Evolutionary conservation across 2,329 filamentous ascomycete species (phyloP).

Genomic region (Cytospora piceae): DNA sequence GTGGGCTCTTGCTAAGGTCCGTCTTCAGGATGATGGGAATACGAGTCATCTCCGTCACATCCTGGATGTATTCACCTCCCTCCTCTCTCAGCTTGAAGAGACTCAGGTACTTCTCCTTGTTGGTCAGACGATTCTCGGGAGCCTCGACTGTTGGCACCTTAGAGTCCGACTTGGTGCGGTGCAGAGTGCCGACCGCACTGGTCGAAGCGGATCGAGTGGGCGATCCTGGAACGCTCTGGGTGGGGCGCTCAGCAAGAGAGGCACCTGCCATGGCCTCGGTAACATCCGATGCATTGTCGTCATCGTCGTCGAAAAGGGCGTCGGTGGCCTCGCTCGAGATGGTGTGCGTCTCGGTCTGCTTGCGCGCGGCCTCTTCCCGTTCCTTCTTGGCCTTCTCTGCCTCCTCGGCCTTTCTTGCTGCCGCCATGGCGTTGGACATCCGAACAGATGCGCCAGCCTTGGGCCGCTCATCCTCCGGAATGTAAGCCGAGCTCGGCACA

Average conservation of each 20-base stretch:
- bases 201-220: conserved; percentile 75
- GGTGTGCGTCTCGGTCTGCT: conserved; percentile 92
- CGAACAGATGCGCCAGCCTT: conserved; percentile 77
- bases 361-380: conserved; percentile 86
- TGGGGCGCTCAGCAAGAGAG: conserved; percentile 84
- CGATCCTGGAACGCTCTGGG: conserved; percentile 93
- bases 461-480: conserved; percentile 94
- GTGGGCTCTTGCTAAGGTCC: conserved; percentile 96
- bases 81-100: conserved; percentile 90
- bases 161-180: conserved; percentile 92
- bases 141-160: conserved; percentile 77
- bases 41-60: conserved; percentile 95
- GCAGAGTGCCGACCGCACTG: conserved; percentile 61
- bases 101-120: conserved; percentile 96
- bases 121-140: conserved; percentile 77
- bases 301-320: conserved; percentile 93
- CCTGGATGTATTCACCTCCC: conserved; percentile 94
- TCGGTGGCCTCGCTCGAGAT: conserved; percentile 93
- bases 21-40: conserved; percentile 99
- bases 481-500: conserved; percentile 91
- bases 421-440: conserved; percentile 73
- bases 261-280: conserved; percentile 92
- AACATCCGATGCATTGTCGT: conserved; percentile 83
- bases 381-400: conserved; percentile 82
- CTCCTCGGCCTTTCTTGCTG: conserved; percentile 79